Evolutionary conservation across 2,329 filamentous ascomycete genomes (phyloP).

Genomic region (Colletotrichum higginsianum): DNA sequence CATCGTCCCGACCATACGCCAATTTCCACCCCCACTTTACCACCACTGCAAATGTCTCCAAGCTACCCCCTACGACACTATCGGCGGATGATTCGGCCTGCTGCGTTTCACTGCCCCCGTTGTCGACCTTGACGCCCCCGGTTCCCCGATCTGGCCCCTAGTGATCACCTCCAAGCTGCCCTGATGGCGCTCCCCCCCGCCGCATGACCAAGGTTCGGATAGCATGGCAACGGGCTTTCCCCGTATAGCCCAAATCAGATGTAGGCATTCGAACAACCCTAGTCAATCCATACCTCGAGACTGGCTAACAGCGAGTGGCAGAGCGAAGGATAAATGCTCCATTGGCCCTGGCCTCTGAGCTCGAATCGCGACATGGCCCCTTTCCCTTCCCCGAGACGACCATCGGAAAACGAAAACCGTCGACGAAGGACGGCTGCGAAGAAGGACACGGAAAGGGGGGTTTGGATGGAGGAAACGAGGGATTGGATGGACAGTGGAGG

Average conservation of each 20-base stretch:
- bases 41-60: constrained; percentile 9
- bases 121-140: background rate
- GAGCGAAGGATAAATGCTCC: background rate
- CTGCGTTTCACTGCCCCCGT: background rate
- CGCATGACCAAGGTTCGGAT: background rate
- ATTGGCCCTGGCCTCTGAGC: background rate
- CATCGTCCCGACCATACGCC: constrained; percentile 26
- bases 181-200: constrained; percentile 1
- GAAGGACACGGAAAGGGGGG: no score
- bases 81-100: constrained; percentile 11
- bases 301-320: background rate
- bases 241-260: background rate
- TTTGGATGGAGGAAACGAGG: no score
- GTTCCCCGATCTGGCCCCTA: background rate
- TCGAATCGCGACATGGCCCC: background rate
- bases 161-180: background rate
- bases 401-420: background rate
- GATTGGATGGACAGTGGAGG: background rate
- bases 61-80: background rate
- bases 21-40: background rate
- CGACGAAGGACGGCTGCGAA: background rate
- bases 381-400: background rate
- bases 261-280: background rate
- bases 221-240: background rate
- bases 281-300: background rate